These are phyloP conservation scores for Mucor sp. DNA, from an alignment of 371 early-diverging fungal genomes.

Conservation along the genomic window DNA sequence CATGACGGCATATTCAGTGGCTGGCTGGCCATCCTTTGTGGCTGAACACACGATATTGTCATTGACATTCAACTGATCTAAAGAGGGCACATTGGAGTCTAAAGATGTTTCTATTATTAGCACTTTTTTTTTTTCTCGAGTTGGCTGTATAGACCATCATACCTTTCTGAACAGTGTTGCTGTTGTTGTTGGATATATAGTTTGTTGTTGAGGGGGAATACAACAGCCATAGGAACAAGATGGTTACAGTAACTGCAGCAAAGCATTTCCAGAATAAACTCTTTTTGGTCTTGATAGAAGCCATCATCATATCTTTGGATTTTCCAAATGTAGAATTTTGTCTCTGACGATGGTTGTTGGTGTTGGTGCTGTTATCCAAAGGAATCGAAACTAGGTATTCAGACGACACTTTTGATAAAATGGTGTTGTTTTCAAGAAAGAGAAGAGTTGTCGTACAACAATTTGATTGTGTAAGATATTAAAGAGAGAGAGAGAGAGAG, in stretches of 20 bases:
- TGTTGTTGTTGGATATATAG: background rate
- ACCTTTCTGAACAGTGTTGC: background rate
- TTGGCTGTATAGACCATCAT: too few relatives aligned
- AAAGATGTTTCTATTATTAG: background rate
- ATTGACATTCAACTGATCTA: constrained; percentile 2
- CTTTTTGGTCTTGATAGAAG: constrained; percentile 22
- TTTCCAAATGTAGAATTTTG: background rate
- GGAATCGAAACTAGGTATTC: constrained; percentile 9
- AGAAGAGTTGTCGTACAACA: too few relatives aligned
- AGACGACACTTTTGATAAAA: background rate
- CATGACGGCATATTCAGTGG: constrained; percentile 70
- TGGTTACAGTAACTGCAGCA: constrained; percentile 3
- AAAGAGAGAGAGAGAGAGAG: too few relatives aligned
- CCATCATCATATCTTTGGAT: constrained; percentile 14
- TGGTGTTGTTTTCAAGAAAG: background rate
- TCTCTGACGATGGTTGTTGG: background rate
- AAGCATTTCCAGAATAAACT: constrained; percentile 20
- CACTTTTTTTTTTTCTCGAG: too few relatives aligned
- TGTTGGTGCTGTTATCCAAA: background rate
- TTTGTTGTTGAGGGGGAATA: constrained; percentile 6
- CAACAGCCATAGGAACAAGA: constrained; percentile 14
- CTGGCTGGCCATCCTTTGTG: constrained; percentile 52
- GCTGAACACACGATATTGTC: constrained; percentile 50
- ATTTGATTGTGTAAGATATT: too few relatives aligned
- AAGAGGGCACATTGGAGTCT: constrained; percentile 11